These are phyloP conservation scores for Myxozyma mucilagina DNA, from an alignment of 805 yeast genomes.

Conservation along the genomic window DNA sequence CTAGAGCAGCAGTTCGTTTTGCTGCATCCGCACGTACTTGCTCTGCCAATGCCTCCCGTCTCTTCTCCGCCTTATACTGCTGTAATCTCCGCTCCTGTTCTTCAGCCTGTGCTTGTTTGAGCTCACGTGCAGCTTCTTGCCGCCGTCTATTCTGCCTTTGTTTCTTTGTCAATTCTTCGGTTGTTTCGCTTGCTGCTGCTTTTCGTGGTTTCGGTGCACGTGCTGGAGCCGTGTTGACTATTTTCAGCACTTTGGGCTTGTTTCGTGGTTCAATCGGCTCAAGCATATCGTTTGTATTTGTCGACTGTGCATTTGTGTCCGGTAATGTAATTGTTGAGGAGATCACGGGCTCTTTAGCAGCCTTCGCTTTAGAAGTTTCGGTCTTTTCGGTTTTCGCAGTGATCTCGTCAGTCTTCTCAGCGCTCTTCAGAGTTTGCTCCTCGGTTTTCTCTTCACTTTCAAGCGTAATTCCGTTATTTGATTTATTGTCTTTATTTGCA, in stretches of 20 bases:
- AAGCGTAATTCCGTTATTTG: no score
- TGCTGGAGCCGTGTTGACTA: constrained; percentile 7
- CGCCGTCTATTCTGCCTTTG: constrained; percentile 24
- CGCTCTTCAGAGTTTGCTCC: no score
- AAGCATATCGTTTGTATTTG: background rate
- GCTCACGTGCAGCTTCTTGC: constrained; percentile 5
- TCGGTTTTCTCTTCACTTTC: no score
- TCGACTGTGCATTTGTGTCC: no score
- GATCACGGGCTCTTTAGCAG: no score
- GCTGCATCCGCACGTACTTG: background rate
- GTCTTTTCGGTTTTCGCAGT: no score
- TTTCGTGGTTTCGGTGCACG: background rate
- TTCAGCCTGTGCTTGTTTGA: constrained; percentile 4
- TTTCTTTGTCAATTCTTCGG: constrained; percentile 14
- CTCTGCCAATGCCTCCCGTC: constrained; percentile 2
- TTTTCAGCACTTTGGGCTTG: constrained; percentile 8
- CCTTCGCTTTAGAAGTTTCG: no score
- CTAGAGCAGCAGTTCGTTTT: background rate
- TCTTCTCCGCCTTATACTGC: constrained; percentile 8
- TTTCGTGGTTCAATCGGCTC: background rate
- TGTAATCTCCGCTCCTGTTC: constrained; percentile 15
- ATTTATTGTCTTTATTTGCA: no score
- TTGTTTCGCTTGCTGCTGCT: background rate
- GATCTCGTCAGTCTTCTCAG: no score
- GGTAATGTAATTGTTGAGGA: no score